A percentile compares a stretch with the other conserved stretches of the same genome.
Conservation (phyloP, 2,329 filamentous ascomycete genomes). For the Nemania bipapillata region DNA sequence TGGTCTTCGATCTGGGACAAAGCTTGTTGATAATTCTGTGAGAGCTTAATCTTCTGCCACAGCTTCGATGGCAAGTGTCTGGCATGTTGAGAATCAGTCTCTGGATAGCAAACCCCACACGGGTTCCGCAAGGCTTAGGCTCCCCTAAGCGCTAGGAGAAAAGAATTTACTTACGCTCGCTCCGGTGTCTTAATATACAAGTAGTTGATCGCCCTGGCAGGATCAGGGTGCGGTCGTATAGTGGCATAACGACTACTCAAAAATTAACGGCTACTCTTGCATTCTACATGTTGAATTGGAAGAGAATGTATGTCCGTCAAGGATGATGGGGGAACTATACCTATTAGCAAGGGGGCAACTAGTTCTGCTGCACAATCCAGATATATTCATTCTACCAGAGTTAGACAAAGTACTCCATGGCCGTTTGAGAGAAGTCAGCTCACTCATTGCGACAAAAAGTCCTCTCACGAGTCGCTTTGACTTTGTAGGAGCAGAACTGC, state of each 20-base stretch:
- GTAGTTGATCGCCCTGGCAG: conserved; percentile 84
- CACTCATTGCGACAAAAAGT: conserved; percentile 93
- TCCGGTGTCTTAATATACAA: conserved; percentile 97
- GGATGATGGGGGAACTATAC: conserved; percentile 13
- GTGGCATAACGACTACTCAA: conserved; percentile 39
- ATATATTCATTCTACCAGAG: conserved; percentile 73
- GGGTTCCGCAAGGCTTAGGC: not conserved
- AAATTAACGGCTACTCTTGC: conserved; percentile 12
- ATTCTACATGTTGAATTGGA: not conserved
- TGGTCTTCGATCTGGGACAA: conserved; percentile 86
- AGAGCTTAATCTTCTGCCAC: conserved; percentile 93
- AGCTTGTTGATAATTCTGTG: conserved; percentile 89
- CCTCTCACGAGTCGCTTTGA: conserved; percentile 75
- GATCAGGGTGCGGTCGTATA: conserved; percentile 49
- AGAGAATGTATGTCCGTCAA: not conserved
- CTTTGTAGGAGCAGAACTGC: conserved; percentile 77
- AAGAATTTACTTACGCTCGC: conserved; percentile 43
- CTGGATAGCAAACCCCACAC: not conserved
- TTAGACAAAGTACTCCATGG: not conserved
- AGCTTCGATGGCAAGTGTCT: conserved; percentile 84
- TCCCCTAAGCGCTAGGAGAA: not conserved
- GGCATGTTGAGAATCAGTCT: conserved; percentile 61
- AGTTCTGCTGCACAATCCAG: conserved; percentile 69
- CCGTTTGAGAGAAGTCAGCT: conserved; percentile 17
- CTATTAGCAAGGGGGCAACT: conserved; percentile 51